Conservation (phyloP, 768 basidiomycete genomes). For the Lanmaoa rubissima region DNA sequence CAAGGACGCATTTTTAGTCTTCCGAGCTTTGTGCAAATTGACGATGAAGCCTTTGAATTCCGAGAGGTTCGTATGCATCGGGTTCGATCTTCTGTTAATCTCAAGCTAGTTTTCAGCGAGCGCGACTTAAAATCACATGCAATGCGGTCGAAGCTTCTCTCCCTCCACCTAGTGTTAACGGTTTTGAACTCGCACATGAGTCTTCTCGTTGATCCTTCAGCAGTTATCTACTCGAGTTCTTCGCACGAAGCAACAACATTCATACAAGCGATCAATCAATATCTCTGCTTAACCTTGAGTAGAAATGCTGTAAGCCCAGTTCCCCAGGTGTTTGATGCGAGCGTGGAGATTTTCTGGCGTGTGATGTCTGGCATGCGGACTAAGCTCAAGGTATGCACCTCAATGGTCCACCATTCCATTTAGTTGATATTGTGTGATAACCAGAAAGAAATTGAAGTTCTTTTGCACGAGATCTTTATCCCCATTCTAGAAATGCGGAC, state of each 20-base stretch:
- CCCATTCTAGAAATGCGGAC: constrained; percentile 98
- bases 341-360: constrained; percentile 98
- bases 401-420: neutral
- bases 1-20: constrained; percentile 97
- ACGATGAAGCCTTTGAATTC: constrained; percentile 96
- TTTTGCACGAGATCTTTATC: constrained; percentile 98
- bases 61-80: constrained; percentile 66
- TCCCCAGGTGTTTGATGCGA: constrained; percentile 95
- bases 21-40: constrained; percentile 93
- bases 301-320: constrained; percentile 95
- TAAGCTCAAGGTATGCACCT: constrained; percentile 76
- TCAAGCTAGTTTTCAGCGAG: constrained; percentile 54
- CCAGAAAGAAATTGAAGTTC: constrained; percentile 98
- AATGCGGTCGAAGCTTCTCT: constrained; percentile 95
- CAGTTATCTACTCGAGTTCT: constrained; percentile 91
- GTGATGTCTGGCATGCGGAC: constrained; percentile 92
- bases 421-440: constrained; percentile 10
- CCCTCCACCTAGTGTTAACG: constrained; percentile 90
- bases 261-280: constrained; percentile 92
- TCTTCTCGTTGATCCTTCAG: constrained; percentile 81
- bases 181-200: constrained; percentile 90
- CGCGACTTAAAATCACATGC: constrained; percentile 95
- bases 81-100: constrained; percentile 3
- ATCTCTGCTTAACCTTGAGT: constrained; percentile 88
- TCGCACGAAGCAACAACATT: constrained; percentile 87